Conservation (phyloP, 768 basidiomycete species). For the Wakefieldia striispora region DNA sequence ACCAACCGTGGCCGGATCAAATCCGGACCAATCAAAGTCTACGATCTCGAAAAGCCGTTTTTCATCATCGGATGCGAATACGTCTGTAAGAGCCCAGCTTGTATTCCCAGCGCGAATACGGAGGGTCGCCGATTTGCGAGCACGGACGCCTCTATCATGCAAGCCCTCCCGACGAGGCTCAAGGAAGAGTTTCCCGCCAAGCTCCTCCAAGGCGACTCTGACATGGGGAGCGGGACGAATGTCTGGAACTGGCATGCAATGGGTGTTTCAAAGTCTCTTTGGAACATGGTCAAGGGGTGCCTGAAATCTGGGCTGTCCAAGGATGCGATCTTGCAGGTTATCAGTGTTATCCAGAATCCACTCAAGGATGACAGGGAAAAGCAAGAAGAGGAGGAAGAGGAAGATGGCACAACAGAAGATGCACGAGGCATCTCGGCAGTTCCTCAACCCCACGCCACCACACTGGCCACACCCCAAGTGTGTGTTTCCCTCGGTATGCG, state of each 20-base stretch:
- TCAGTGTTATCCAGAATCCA: slow-evolving; percentile 53
- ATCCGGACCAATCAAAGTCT: slow-evolving; percentile 72
- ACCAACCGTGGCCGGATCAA: slow-evolving; percentile 69
- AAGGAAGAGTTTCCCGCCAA: slow-evolving; percentile 74
- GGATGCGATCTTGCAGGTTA: slow-evolving; percentile 58
- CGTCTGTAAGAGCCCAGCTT: slow-evolving; percentile 53
- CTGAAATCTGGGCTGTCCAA: slow-evolving; percentile 58
- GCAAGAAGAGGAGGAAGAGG: slow-evolving; percentile 34
- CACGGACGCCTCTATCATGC: slow-evolving; percentile 69
- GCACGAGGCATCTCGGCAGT: slow-evolving; percentile 19
- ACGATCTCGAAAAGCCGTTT: slow-evolving; percentile 77
- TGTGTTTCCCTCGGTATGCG: slow-evolving; percentile 1
- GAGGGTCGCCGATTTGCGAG: slow-evolving; percentile 69
- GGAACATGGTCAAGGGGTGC: slow-evolving; percentile 68
- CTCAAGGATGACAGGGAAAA: slow-evolving; percentile 35
- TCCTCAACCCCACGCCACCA: slow-evolving; percentile 23
- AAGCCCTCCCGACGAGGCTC: slow-evolving; percentile 63
- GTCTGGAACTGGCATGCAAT: slow-evolving; percentile 79
- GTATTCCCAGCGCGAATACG: slow-evolving; percentile 39
- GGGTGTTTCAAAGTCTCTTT: slow-evolving; percentile 67
- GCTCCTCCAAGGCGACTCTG: slow-evolving; percentile 53
- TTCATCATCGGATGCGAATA: slow-evolving; percentile 87
- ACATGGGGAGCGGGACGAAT: slow-evolving; percentile 55
- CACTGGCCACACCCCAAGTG: slow-evolving; percentile 28
- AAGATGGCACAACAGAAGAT: slow-evolving; percentile 33